Conservation (phyloP, 108 stramenopile genomes). For the Cyclotella kingstonii region DNA sequence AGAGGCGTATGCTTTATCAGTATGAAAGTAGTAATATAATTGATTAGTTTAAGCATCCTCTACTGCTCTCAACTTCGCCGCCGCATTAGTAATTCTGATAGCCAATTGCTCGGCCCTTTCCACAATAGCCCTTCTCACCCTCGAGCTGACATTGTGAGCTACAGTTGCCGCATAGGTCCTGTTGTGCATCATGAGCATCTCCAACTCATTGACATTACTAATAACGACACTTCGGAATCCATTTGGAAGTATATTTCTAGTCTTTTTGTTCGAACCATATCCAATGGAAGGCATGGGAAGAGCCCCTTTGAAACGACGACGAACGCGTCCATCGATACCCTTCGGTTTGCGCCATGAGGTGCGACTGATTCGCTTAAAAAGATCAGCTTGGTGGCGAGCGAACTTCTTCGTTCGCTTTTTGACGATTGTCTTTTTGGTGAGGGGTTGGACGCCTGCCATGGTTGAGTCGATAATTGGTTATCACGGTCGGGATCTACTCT, state of each 20-base stretch:
- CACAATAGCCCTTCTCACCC: slow-evolving; percentile 93
- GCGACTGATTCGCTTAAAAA: slow-evolving; percentile 93
- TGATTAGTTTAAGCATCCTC: slow-evolving; percentile 91
- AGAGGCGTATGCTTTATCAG: too few species aligned
- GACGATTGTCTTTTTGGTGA: slow-evolving; percentile 94
- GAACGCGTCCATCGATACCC: slow-evolving; percentile 99
- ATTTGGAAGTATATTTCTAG: slow-evolving; percentile 95
- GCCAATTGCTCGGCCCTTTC: slow-evolving; percentile 97
- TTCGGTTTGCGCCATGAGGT: slow-evolving; percentile 99
- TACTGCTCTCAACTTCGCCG: slow-evolving; percentile 90
- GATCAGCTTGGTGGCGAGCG: slow-evolving; percentile 97
- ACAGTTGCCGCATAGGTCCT: slow-evolving; percentile 99
- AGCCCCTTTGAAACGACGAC: slow-evolving; percentile 99
- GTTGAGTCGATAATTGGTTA: too few species aligned
- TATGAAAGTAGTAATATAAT: too few species aligned
- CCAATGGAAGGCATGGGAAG: slow-evolving; percentile 98
- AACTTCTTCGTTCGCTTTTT: slow-evolving; percentile 99
- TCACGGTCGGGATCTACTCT: too few species aligned
- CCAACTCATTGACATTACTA: slow-evolving; percentile 94
- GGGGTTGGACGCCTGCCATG: slow-evolving; percentile 90
- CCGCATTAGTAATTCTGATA: slow-evolving; percentile 88
- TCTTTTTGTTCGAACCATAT: slow-evolving; percentile 98
- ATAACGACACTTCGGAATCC: slow-evolving; percentile 99
- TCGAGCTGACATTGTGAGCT: slow-evolving; percentile 90
- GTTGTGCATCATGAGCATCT: slow-evolving; percentile 99